Percentiles rank a stretch among this genome's conserved stretches.
Evolutionary conservation across 2,329 filamentous ascomycete genomes (phyloP).

Genomic region (Fusarium sp.): DNA sequence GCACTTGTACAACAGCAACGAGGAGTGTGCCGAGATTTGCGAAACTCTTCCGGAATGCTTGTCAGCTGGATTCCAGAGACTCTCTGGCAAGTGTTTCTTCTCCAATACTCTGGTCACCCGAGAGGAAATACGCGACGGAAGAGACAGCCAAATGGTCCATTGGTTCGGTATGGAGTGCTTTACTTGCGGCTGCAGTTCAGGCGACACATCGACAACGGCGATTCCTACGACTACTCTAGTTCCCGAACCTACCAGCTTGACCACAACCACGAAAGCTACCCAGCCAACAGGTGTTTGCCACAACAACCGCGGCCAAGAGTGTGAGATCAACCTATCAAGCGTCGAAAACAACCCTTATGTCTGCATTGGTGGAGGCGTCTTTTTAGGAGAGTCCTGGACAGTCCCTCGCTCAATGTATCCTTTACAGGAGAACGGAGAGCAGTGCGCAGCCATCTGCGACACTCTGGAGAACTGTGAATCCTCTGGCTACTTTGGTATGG

Average conservation of each 20-base stretch:
- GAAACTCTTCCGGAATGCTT: background rate
- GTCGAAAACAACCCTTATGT: background rate
- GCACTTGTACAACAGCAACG: background rate
- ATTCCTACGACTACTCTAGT: background rate
- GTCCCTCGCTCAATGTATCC: conserved; percentile 4
- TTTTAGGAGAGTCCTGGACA: background rate
- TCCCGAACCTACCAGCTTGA: background rate
- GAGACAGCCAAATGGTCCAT: background rate
- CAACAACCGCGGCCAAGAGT: conserved; percentile 4
- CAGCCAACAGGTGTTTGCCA: background rate
- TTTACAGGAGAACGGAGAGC: background rate
- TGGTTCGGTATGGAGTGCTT: background rate
- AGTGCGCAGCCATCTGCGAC: conserved; percentile 18
- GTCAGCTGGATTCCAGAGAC: background rate
- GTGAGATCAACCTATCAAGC: background rate
- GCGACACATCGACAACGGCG: background rate
- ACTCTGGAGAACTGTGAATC: background rate
- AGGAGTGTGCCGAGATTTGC: background rate
- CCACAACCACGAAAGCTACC: background rate
- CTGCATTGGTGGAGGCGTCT: background rate
- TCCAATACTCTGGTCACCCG: background rate
- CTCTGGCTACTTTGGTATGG: background rate
- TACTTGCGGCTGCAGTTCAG: background rate
- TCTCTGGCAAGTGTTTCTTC: background rate
- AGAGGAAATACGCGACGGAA: background rate